These are phyloP conservation scores for Aspergillus novoparasiticus DNA, from an alignment of 2,329 filamentous ascomycete genomes.

Conservation along the genomic window DNA sequence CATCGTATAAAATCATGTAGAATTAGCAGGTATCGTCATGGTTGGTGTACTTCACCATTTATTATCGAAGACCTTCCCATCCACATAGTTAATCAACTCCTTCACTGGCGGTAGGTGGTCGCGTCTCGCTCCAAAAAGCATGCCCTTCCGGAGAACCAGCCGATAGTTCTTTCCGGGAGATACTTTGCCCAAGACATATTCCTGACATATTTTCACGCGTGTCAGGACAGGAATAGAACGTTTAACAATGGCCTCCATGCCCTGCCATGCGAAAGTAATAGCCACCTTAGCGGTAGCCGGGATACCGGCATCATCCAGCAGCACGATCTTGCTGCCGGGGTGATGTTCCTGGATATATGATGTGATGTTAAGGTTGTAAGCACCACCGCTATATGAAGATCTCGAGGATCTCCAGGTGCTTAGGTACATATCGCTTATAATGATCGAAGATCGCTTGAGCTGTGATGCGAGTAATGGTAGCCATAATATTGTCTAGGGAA, in stretches of 20 bases:
- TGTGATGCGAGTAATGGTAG: constrained; percentile 59
- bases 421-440: constrained; percentile 50
- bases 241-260: constrained; percentile 61
- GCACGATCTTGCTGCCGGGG: constrained; percentile 53
- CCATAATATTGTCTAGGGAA: neutral
- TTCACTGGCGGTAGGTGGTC: constrained; percentile 51
- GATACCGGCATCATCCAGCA: constrained; percentile 61
- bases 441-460: constrained; percentile 60
- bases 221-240: constrained; percentile 57
- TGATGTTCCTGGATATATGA: constrained; percentile 54
- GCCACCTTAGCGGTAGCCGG: constrained; percentile 62
- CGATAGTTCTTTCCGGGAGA: constrained; percentile 59
- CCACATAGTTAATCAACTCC: constrained; percentile 54
- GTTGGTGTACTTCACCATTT: constrained; percentile 37
- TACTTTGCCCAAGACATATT: constrained; percentile 59
- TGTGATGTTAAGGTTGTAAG: constrained; percentile 51
- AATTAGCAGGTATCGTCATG: neutral
- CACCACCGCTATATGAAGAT: constrained; percentile 52
- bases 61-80: constrained; percentile 53
- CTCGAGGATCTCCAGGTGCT: constrained; percentile 50
- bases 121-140: constrained; percentile 52
- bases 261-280: constrained; percentile 63
- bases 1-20: neutral
- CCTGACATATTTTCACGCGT: constrained; percentile 55
- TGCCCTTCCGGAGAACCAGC: constrained; percentile 54